Conservation (phyloP, 1,139 yeast species). For the Tardiomyces digboiensis region DNA sequence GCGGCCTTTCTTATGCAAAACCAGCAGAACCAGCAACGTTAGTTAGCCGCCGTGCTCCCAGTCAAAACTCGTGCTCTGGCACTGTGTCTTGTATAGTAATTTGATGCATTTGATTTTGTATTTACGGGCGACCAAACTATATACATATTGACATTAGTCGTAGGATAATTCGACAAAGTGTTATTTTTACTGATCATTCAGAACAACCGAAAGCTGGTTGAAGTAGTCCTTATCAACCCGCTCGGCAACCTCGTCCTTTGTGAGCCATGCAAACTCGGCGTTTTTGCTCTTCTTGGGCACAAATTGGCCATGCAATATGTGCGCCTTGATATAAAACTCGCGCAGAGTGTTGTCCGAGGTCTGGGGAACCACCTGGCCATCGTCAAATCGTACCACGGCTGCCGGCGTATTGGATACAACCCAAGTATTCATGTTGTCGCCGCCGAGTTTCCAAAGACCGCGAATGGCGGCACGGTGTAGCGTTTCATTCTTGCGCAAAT, state of each 20-base stretch:
- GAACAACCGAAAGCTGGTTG: slow-evolving; percentile 9
- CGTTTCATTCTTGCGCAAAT: slow-evolving; percentile 34
- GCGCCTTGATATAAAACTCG: slow-evolving; percentile 76
- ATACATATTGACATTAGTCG: no score
- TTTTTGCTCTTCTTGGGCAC: slow-evolving; percentile 35
- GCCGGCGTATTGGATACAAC: slow-evolving; percentile 85
- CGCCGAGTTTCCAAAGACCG: slow-evolving; percentile 66
- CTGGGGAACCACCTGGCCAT: slow-evolving; percentile 6
- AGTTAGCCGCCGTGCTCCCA: no score
- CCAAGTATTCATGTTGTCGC: slow-evolving; percentile 72
- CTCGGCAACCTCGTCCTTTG: slow-evolving; percentile 64
- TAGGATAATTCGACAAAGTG: no score
- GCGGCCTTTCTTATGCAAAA: background rate
- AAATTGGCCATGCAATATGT: slow-evolving; percentile 82
- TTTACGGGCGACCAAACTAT: background rate
- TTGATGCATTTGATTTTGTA: background rate
- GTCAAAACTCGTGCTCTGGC: no score
- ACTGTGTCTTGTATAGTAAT: background rate
- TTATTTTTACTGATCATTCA: slow-evolving; percentile 3
- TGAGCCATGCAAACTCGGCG: slow-evolving; percentile 66
- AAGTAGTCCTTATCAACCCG: slow-evolving; percentile 48
- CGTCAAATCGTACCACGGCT: slow-evolving; percentile 41
- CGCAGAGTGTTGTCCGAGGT: slow-evolving; percentile 13
- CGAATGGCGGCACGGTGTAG: slow-evolving; percentile 68
- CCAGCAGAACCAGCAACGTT: background rate